Base-by-base conservation (phyloP, 257 asterid species). In the Solanum lycopersicoides region DNA sequence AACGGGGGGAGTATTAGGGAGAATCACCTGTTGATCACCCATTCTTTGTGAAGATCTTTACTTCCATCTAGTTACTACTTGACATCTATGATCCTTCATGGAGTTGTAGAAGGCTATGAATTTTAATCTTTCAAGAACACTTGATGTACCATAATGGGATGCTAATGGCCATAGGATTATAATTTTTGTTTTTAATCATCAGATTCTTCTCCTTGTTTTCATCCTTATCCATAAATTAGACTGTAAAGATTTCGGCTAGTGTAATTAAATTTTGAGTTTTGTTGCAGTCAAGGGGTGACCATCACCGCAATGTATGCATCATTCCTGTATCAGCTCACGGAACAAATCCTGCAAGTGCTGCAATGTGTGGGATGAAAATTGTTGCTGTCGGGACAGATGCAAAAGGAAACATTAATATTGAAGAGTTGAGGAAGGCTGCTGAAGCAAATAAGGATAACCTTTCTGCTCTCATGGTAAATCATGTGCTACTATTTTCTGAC, bases 361-460 rank as follows among this genome's bases (percentile, higher is more conserved):
- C 99, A 65, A 97, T 96, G 99, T 97, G 99, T 76, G 99, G 99
- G 74, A 97, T 97, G 99, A 96, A 96, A 93, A 97, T 97, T 45
- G 99, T 97, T 90, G 92, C 99, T 12, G 94, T 97, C 83, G 99
- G 99, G 71, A 96, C 99, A 12, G 99, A 97, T 93, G 91, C 99
- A 9, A 97, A 97, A 93, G 99, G 99, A 87, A 97, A 97, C 91
- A 97, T 97, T 90, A 97, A 97, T 93, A 92, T 97, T 89, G 98
- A 89, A 88, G 98, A 96, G 93, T 90, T 97, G 76, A 90, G 90
- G 86, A 95, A 93, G 90, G 99, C 99, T 91, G 98, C 99, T 16
- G 98, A 93, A 90, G 89, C 94, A 86, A 87, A 97, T 82, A 96
- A 94, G 92, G 97, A 93, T 9, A 95, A 92, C 72, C 93, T 97